Percentiles rank a stretch among this genome's conserved stretches.
Conservation (phyloP, 371 early-diverging fungal species). For the Cokeromyces recurvatus region DNA sequence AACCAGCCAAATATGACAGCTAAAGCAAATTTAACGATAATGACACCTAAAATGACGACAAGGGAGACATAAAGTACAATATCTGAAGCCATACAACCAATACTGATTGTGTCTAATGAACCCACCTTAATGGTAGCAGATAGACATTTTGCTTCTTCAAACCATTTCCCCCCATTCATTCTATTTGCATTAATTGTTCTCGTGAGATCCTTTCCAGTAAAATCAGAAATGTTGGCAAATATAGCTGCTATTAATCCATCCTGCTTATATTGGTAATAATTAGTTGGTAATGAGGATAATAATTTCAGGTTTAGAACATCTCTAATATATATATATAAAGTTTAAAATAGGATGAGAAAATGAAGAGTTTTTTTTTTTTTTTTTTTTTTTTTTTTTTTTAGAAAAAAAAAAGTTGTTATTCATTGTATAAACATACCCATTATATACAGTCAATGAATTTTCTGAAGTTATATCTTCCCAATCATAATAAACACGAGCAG, state of each 20-base stretch:
- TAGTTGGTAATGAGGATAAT: conserved; percentile 26
- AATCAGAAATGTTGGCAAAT: conserved; percentile 8
- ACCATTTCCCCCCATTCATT: conserved; percentile 9
- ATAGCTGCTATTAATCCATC: conserved; percentile 31
- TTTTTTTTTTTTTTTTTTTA: conserved; percentile 2
- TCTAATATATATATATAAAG: conserved; percentile 9
- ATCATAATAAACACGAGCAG: conserved; percentile 62
- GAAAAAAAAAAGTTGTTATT: too few relatives aligned
- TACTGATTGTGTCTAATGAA: conserved; percentile 59
- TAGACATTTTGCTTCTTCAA: conserved; percentile 52
- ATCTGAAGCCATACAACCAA: conserved; percentile 69
- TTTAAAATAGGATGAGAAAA: neutral
- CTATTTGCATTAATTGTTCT: conserved; percentile 22
- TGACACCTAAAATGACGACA: conserved; percentile 57
- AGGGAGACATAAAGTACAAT: conserved; percentile 61
- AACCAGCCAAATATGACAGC: conserved; percentile 80
- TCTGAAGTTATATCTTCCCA: conserved; percentile 58
- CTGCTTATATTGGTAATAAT: conserved; percentile 14
- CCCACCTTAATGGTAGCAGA: conserved; percentile 65
- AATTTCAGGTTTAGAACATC: conserved; percentile 36
- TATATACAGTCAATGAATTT: conserved; percentile 58
- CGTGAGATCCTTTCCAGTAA: conserved; percentile 36
- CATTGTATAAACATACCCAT: conserved; percentile 54
- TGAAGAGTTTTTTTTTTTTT: conserved; percentile 43
- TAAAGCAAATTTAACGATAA: conserved; percentile 65